phyloP scores from a whole-genome alignment of 1,139 yeast species.

The Yamadazyma friedrichii region DNA sequence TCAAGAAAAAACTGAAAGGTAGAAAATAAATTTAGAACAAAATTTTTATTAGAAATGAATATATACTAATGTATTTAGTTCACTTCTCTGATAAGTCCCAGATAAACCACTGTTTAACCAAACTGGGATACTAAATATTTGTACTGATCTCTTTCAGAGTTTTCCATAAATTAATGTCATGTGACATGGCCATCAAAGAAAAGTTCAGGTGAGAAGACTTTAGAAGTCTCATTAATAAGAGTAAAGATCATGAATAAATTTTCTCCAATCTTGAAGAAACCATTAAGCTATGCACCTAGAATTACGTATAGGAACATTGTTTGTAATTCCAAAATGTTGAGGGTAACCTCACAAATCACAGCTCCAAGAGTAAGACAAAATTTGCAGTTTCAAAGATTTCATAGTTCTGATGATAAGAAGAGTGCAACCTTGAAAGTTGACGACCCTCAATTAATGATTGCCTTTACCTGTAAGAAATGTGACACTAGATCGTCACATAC shows the following conservation, averaged over 20 bases:
- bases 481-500: slow-evolving; percentile 80
- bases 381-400: slow-evolving; percentile 1
- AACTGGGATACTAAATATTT: no score
- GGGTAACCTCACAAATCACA: no score
- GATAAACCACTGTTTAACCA: no score
- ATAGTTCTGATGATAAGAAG: slow-evolving; percentile 6
- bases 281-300: no score
- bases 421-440: slow-evolving; percentile 41
- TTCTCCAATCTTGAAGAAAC: no score
- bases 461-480: slow-evolving; percentile 92
- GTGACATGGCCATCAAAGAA: no score
- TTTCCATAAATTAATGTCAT: no score
- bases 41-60: no score
- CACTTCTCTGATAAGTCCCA: no score
- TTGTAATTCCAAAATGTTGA: not conserved
- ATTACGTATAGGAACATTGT: not conserved
- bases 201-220: not conserved
- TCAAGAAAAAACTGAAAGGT: slow-evolving; percentile 15
- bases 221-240: not conserved
- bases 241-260: not conserved
- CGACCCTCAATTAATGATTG: slow-evolving; percentile 78
- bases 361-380: no score
- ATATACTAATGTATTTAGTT: no score
- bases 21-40: not conserved
- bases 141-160: no score